Base-by-base conservation (phyloP, 768 basidiomycete genomes). In the Amanita molliuscula region DNA sequence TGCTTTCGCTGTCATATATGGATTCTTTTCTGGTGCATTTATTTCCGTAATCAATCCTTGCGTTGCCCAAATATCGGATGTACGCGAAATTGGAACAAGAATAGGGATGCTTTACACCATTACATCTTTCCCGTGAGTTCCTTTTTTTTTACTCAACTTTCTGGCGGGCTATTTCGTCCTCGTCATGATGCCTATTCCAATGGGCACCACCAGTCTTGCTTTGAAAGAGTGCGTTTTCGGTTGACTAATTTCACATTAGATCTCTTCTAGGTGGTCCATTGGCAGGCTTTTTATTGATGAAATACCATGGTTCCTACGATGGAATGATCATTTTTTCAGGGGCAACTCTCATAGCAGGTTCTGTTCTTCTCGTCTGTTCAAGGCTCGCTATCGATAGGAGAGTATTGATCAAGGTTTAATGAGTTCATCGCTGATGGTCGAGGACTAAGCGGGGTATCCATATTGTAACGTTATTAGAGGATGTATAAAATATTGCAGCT, bases 41-140 rank as follows among this genome's bases (percentile, higher is more conserved):
- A 78, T 83, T 42, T 77, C 81, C 33, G 71, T 85, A 35, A 63
- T 86, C 53, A 80, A 76, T 9, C 82, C 83, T 0, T 84, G 82
- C 56, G 73, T 87, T 20, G 80, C 74, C 18, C 78, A 81, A 56
- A 81, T 85, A 47, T 81, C 81, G 29, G 72, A 82, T 34, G 64
- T 74, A 18, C 57, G 67, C 6, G 74, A 77, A 57, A 76, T 84
- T 43, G 84, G 84, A 3, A 71, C 72, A 20, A 70, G 81, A 41
- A 77, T 86, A 37, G 84, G 84, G 16, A 65, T 78, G 52, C 58
- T 85, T 36, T 86, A 84, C 57, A 79, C 70, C 16, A 63, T 83
- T 11, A 77, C 84, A 18, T 79, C 84, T 0, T 69, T 85, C 34
- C 81, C 83, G 83, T 87, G 63, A 72, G 84, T 82, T 4, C 34